Conservation (phyloP, 2,329 filamentous ascomycete species). For the Bipolaris bicolor region DNA sequence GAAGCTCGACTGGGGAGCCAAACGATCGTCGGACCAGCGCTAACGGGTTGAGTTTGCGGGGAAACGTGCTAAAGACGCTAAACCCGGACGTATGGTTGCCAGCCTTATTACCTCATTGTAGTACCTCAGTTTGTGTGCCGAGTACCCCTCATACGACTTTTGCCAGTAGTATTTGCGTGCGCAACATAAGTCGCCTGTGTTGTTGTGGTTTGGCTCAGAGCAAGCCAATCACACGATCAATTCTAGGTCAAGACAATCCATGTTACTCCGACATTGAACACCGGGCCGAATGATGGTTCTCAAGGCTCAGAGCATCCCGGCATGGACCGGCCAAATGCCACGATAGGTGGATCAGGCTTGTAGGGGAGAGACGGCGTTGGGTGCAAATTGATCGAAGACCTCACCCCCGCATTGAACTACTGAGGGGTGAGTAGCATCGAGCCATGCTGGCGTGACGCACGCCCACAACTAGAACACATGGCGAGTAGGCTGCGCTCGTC, state of each 20-base stretch:
- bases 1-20: slow-evolving; percentile 29
- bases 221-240: neutral
- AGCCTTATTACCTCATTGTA: slow-evolving; percentile 27
- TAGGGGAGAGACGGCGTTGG: neutral
- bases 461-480: slow-evolving; percentile 2
- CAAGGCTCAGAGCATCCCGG: slow-evolving; percentile 1
- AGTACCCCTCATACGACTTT: neutral
- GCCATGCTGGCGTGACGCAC: slow-evolving; percentile 26
- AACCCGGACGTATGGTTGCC: slow-evolving; percentile 8
- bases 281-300: slow-evolving; percentile 6
- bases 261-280: neutral
- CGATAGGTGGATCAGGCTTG: neutral
- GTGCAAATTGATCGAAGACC: neutral
- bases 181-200: neutral
- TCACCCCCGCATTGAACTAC: slow-evolving; percentile 16
- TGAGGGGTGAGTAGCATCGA: slow-evolving; percentile 15
- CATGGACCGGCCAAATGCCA: slow-evolving; percentile 7
- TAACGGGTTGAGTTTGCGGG: slow-evolving; percentile 38
- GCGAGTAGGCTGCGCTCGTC: slow-evolving; percentile 34
- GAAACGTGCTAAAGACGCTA: slow-evolving; percentile 33
- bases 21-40: slow-evolving; percentile 29
- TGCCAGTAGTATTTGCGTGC: neutral
- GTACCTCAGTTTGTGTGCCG: neutral
- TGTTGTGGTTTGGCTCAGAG: neutral
- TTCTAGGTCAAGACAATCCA: neutral